Percentiles rank a stretch among this genome's conserved stretches.
phyloP scores from a whole-genome alignment of 352 stramenopile species.

The Pythium vanterpoolii region DNA sequence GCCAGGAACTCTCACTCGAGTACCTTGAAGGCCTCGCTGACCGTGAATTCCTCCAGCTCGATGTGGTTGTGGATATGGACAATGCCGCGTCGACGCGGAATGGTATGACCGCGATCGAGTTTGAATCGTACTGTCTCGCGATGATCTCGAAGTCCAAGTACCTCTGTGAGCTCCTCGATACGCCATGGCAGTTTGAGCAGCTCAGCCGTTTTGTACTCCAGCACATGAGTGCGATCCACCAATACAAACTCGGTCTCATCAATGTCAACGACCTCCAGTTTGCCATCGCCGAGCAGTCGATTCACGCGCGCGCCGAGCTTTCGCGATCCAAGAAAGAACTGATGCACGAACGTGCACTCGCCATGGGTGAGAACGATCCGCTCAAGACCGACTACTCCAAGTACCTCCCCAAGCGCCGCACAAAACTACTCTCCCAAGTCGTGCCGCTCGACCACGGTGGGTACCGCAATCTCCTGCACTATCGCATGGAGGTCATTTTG shows the following conservation, averaged over 20 bases:
- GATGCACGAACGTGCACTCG: constrained; percentile 86
- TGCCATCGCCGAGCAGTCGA: constrained; percentile 47
- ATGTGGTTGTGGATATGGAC: constrained; percentile 20
- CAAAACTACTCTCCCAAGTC: constrained; percentile 79
- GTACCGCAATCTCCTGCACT: constrained; percentile 83
- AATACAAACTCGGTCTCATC: constrained; percentile 87
- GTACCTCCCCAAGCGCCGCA: constrained; percentile 74
- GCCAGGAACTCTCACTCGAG: constrained; percentile 31
- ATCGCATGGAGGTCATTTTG: constrained; percentile 64
- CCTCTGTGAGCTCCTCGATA: constrained; percentile 52
- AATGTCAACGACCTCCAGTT: constrained; percentile 90
- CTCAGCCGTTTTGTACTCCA: constrained; percentile 83
- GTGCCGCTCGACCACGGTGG: constrained; percentile 86
- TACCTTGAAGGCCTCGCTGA: constrained; percentile 45
- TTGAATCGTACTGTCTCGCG: constrained; percentile 56
- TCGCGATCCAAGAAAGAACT: constrained; percentile 60
- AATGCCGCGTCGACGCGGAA: constrained; percentile 13
- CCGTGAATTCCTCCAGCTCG: constrained; percentile 61
- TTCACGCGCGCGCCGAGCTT: constrained; percentile 50
- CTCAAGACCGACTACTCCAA: constrained; percentile 92
- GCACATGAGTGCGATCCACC: constrained; percentile 79
- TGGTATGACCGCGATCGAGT: constrained; percentile 82
- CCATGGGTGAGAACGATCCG: constrained; percentile 90
- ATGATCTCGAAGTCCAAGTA: constrained; percentile 64
- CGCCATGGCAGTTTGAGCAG: constrained; percentile 74